phyloP scores from a whole-genome alignment of 2,329 filamentous ascomycete genomes.

The Beauveria scarabaeidicola region DNA sequence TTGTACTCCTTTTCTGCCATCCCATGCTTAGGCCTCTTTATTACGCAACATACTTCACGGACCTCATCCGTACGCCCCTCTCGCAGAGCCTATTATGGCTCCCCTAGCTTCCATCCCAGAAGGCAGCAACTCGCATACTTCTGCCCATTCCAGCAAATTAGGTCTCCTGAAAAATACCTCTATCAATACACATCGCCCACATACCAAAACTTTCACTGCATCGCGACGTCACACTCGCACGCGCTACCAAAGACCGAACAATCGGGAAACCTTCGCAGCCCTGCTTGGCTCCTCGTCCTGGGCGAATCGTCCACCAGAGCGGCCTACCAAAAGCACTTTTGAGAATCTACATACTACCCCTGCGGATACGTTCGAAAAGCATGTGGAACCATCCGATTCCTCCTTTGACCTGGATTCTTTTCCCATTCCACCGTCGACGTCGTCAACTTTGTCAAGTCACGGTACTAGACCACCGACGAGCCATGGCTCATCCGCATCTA shows the following conservation, averaged over 20 bases:
- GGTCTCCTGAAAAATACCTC: conserved; percentile 11
- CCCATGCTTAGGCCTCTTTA: conserved; percentile 12
- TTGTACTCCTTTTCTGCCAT: conserved; percentile 5
- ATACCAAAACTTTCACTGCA: conserved; percentile 21
- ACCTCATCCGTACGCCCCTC: background rate
- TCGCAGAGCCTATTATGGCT: conserved; percentile 20
- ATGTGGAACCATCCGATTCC: conserved; percentile 10
- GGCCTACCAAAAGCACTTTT: background rate
- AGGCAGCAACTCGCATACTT: conserved; percentile 15
- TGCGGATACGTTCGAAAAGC: background rate
- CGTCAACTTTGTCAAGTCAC: background rate
- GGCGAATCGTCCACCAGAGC: background rate
- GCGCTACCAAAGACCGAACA: conserved; percentile 13
- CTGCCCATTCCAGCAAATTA: conserved; percentile 12
- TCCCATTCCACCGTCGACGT: conserved; percentile 16
- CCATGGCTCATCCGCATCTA: background rate
- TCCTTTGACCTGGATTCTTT: conserved; percentile 19
- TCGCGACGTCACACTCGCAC: conserved; percentile 19
- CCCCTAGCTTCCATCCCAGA: conserved; percentile 21
- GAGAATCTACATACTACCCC: conserved; percentile 1
- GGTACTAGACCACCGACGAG: background rate
- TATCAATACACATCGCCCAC: conserved; percentile 16
- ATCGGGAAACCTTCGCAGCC: background rate
- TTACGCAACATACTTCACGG: conserved; percentile 12
- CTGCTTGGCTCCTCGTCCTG: background rate